Conservation (phyloP, 805 yeast species). For the Sungouiella thailandica region DNA sequence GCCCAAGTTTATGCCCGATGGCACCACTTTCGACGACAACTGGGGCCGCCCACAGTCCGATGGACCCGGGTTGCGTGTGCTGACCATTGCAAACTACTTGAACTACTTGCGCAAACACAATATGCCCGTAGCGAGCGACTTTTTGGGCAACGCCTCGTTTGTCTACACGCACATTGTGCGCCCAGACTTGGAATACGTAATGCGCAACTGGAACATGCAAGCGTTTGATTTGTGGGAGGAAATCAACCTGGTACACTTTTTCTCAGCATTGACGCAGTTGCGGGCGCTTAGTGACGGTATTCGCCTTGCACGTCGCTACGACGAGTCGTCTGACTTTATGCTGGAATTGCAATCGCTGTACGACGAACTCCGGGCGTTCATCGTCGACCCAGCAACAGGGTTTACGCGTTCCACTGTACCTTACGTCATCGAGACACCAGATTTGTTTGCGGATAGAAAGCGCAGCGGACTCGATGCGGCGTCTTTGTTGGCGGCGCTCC, state of each 20-base stretch:
- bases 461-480: constrained; percentile 82
- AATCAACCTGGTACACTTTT: constrained; percentile 66
- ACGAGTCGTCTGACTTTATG: constrained; percentile 24
- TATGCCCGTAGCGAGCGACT: constrained; percentile 15
- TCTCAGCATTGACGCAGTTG: constrained; percentile 71
- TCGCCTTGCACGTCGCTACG: constrained; percentile 24
- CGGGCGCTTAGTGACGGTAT: constrained; percentile 62
- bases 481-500: constrained; percentile 50
- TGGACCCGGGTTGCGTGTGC: constrained; percentile 82
- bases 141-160: constrained; percentile 27
- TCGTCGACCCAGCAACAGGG: constrained; percentile 38
- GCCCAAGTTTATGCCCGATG: constrained; percentile 76
- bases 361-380: constrained; percentile 32
- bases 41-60: constrained; percentile 98
- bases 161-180: constrained; percentile 51
- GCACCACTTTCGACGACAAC: constrained; percentile 50
- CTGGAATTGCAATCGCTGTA: constrained; percentile 24
- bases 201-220: constrained; percentile 52
- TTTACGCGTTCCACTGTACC: constrained; percentile 31
- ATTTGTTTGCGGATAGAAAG: constrained; percentile 27
- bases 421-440: constrained; percentile 69
- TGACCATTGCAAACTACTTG: constrained; percentile 57
- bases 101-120: constrained; percentile 30
- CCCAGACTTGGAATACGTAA: constrained; percentile 66
- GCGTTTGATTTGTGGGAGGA: constrained; percentile 98